These are phyloP conservation scores for Pseudozyma hubeiensis DNA, from an alignment of 1,284 basidiomycete species.

Conservation along the genomic window DNA sequence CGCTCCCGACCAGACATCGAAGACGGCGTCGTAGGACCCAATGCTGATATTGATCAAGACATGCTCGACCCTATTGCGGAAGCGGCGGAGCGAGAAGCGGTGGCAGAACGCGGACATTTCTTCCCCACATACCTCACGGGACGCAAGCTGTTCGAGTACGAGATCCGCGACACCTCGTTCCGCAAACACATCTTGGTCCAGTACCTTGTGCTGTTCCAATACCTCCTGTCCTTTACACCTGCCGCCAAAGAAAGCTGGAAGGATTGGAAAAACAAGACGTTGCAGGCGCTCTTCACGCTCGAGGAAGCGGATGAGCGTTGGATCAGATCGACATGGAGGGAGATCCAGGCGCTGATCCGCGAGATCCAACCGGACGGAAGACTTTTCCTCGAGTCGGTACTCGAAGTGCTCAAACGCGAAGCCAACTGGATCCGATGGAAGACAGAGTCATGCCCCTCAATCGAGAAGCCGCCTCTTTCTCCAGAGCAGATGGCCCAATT, in stretches of 20 bases:
- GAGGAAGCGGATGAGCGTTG: constrained; percentile 58
- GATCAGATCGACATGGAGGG: constrained; percentile 61
- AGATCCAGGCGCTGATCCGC: constrained; percentile 53
- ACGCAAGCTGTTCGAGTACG: constrained; percentile 83
- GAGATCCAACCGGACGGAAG: constrained; percentile 58
- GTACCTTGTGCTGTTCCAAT: constrained; percentile 82
- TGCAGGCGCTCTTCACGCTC: constrained; percentile 51
- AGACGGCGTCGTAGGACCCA: constrained; percentile 16
- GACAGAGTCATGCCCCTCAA: constrained; percentile 59
- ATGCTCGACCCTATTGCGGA: constrained; percentile 11
- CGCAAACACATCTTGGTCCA: constrained; percentile 91
- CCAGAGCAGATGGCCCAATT: constrained; percentile 45
- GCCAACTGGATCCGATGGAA: constrained; percentile 65
- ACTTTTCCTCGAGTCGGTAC: constrained; percentile 53
- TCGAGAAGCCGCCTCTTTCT: constrained; percentile 53
- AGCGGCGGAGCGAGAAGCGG: constrained; percentile 6
- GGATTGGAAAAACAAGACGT: constrained; percentile 66
- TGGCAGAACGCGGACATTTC: constrained; percentile 76
- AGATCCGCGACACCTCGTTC: constrained; percentile 87
- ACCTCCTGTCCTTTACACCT: constrained; percentile 82
- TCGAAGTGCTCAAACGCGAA: constrained; percentile 56
- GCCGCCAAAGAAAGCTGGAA: constrained; percentile 76
- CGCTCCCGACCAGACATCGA: constrained; percentile 33
- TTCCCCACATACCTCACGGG: constrained; percentile 91
- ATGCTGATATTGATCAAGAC: constrained; percentile 4